phyloP scores from a whole-genome alignment of 805 yeast species.

The Candida rishiriensis region DNA sequence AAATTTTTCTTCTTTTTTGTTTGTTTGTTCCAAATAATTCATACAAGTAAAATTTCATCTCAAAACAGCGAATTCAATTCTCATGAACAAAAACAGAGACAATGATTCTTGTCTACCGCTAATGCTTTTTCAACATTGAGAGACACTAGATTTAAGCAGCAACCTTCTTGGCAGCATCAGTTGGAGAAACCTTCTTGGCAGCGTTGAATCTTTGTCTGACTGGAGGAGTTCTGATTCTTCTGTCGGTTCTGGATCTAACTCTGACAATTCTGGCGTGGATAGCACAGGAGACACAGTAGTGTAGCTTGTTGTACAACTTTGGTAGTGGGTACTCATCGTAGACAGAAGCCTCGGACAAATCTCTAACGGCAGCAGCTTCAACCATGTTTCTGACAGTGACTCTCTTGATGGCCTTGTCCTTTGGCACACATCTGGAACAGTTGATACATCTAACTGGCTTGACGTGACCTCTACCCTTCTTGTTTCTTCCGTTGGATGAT shows the following conservation, averaged over 20 bases:
- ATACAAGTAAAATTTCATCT: no score
- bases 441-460: conserved; percentile 99
- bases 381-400: conserved; percentile 99
- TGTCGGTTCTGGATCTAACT: conserved; percentile 98
- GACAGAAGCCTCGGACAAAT: conserved; percentile 98
- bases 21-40: no score
- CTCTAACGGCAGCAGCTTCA: conserved; percentile 99
- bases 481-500: conserved; percentile 99
- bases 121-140: no score
- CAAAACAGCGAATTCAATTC: no score
- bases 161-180: conserved; percentile 96
- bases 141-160: conserved; percentile 18
- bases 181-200: conserved; percentile 94
- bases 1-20: no score
- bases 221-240: conserved; percentile 99
- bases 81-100: no score
- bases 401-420: conserved; percentile 99
- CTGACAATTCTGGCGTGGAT: conserved; percentile 99
- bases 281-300: conserved; percentile 99
- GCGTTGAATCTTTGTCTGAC: conserved; percentile 97
- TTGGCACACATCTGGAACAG: conserved; percentile 99
- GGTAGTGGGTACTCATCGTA: conserved; percentile 99
- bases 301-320: conserved; percentile 98
- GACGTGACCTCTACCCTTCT: conserved; percentile 99
- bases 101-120: no score